Base-by-base conservation (phyloP, 1,284 basidiomycete genomes). In the Ganoderma resinaceum region DNA sequence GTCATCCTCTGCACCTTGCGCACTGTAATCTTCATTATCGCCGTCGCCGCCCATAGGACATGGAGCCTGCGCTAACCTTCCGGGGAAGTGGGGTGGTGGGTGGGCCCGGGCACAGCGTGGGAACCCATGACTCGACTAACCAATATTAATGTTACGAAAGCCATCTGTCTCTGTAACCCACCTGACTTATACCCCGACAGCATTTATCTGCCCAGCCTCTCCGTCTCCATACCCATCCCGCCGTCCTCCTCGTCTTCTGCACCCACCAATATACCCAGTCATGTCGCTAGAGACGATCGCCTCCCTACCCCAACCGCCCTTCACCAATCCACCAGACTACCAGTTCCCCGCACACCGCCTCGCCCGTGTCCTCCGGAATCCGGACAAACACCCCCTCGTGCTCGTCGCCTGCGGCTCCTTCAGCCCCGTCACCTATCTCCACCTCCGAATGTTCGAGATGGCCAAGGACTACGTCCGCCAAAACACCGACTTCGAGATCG, bases 361-460 rank as follows among this genome's bases (percentile, higher is more conserved):
- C 62, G 77, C 81, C 67, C 82, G 80, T 40, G 81, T 82, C 49
- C 86, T 93, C 61, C 87, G 87, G 61, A 87, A 93, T 78, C 78
- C 89, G 8, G 81, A 82, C 35, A 94, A 91, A 79, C 86, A 87
- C 31, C 92, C 92, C 26, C 82, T 94, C 73, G 91, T 93, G 65
- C 86, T 94, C 72, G 90, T 95, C 67, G 92, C 90, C 67, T 94
- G 92, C 74, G 92, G 92, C 49, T 94, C 92, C 71, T 94, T 94
- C 85, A 93, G 90, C 78, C 92, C 91, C 20, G 88, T 94, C 71
- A 94, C 92, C 23, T 94, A 92, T 75, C 89, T 94, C 67, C 92
- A 92, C 77, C 90, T 95, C 46, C 93, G 96, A 68, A 98, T 98
- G 95, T 98, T 98, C 81, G 96, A 98, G 80, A 98, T 98, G 96